Base-by-base conservation (phyloP, 2,329 filamentous ascomycete species). In the Xylariales sp. region DNA sequence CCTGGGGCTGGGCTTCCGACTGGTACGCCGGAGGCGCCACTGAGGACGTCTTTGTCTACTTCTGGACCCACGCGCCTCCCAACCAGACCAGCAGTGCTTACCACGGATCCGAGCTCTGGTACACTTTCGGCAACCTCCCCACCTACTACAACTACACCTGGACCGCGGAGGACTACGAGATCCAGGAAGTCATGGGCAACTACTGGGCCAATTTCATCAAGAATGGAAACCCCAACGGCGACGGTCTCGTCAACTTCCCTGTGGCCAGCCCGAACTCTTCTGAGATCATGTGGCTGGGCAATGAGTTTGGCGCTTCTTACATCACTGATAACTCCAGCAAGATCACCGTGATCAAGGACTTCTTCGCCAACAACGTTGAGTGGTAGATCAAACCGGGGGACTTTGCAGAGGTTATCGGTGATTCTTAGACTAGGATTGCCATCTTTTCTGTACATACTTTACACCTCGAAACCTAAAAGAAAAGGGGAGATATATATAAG, bases 111-210 rank as follows among this genome's bases (percentile, higher is more conserved):
- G 54, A 57, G 44, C 45, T 61, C 18, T 55, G 50, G 42, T 60
- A 60, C 18, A 50, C 50, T 8, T 51, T 61, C 27, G 54, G 56
- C 43, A 60, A 56, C 35, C 47, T 60, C 12, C 53, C 55, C 1
- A 42, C 35, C 14, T 23, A 19, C 5, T 43, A 47, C 11, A 42
- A 38, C n/a, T 42, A 52, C n/a, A 52, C 47, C n/a, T 61, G 56
- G 51, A 43, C 41, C 11, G 30, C 43, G 0, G 36, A 43, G 5
- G 56, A 60, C 32, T 57, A 52, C 38, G 40, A 31, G 7, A 51
- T 61, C 29, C 47, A 53, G 27, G 23, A 39, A 5, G 41, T 33
- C 18, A 56, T 56, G 27, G 41, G 45, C 8, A 29, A 45, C 5
- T 45, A 43, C 29, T 45, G 43, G 43, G 21, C 20, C 13, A 45